Base-by-base conservation (phyloP, 805 yeast genomes). In the Hanseniaspora lachancei region DNA sequence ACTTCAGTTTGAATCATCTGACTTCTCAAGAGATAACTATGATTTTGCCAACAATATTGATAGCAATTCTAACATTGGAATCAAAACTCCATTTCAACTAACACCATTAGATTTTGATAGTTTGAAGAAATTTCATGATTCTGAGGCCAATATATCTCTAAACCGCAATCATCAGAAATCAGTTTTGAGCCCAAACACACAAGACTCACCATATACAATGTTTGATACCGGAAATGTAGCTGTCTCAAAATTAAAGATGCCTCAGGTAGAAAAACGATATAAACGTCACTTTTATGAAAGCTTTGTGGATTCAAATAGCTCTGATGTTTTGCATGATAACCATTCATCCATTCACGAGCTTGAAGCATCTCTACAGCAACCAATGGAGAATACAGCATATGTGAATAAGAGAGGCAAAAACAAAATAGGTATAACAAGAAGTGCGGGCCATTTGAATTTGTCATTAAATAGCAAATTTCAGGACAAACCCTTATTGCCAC, bases 391-490 rank as follows among this genome's bases (percentile, higher is more conserved):
- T n/a, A 16, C 48, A 29, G 18, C 48, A 18, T 32, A 29, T 27
- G 16, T 44, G 16, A 52, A 52, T 23, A 52, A 52, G 32, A 15
- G 46, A 13, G 49, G 44, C 9, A 52, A 52, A 46, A 32, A 15
- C 6, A 63, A 66, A 39, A 50, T 63, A 41, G 70, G 70, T 18
- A 58, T 78, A 39, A 73, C 80, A 58, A 70, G 82, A 66, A 76
- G 81, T 69, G 76, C 73, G 1, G 81, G 80, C 1, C 66, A 77
- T 10, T 62, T 78, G 58, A 78, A 78, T 55, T 60, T 78, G 50
- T 75, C 80, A 13, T 63, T 77, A 13, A 40, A 40, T 12, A 23
- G 77, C 73, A 47, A 70, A 66, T 49, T 24, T 24, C 47, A 43
- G 5, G 27, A 43, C 32, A 43, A 43, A 24, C 15, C 16, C 12